Conservation (phyloP, 768 basidiomycete species). For the Tubosaeta brunneosetosa region DNA sequence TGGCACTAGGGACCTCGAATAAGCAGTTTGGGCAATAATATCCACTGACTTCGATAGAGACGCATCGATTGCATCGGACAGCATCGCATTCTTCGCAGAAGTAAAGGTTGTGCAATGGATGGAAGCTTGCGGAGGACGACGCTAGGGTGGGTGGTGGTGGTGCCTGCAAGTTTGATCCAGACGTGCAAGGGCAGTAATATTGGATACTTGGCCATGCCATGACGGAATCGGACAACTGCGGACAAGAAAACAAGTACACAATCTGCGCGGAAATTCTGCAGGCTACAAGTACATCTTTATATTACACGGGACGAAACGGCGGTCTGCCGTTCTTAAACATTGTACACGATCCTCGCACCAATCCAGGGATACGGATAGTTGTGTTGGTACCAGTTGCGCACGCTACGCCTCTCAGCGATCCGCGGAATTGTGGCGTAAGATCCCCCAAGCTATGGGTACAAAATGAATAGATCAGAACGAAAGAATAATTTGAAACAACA, state of each 20-base stretch:
- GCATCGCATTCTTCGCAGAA: slow-evolving; percentile 99
- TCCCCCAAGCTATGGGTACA: slow-evolving; percentile 66
- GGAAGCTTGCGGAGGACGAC: slow-evolving; percentile 78
- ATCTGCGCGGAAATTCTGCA: no score
- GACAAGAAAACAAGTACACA: not conserved
- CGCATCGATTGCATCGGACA: slow-evolving; percentile 89
- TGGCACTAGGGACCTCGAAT: slow-evolving; percentile 97
- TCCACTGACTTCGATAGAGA: slow-evolving; percentile 88
- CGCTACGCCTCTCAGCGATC: slow-evolving; percentile 65
- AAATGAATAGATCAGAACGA: not conserved
- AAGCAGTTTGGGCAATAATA: slow-evolving; percentile 98
- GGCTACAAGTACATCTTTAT: slow-evolving; percentile 9
- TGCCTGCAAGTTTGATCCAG: slow-evolving; percentile 34
- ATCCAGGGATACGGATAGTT: slow-evolving; percentile 90
- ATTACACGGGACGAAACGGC: slow-evolving; percentile 1
- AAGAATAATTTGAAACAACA: slow-evolving; percentile 29
- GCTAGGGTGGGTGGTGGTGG: slow-evolving; percentile 73
- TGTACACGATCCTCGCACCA: slow-evolving; percentile 66
- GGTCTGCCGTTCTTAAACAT: slow-evolving; percentile 24
- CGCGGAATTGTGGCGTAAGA: slow-evolving; percentile 85
- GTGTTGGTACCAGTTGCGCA: slow-evolving; percentile 90
- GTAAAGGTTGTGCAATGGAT: slow-evolving; percentile 79
- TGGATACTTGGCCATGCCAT: slow-evolving; percentile 42
- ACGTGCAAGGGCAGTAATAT: slow-evolving; percentile 76
- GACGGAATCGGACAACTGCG: no score